A percentile compares a stretch with the other conserved stretches of the same genome.
phyloP scores from a whole-genome alignment of 352 stramenopile genomes.

The Pythium guiyangense region DNA sequence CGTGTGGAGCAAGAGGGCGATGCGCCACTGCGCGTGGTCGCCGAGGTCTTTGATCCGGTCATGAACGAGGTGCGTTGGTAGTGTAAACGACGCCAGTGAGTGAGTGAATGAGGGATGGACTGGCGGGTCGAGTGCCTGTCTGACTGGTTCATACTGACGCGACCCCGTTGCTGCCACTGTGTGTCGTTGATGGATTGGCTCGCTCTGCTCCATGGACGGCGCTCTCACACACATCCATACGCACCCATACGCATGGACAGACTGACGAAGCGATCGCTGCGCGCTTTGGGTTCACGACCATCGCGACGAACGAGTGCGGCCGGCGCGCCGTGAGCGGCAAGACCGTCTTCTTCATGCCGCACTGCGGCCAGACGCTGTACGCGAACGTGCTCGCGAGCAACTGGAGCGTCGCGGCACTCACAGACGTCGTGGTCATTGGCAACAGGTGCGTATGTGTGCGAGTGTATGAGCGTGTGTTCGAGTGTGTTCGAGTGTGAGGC shows the following conservation, averaged over 20 bases:
- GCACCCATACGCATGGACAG: constrained; percentile 14
- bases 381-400: constrained; percentile 87
- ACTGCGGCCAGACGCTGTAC: constrained; percentile 86
- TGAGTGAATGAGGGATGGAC: not conserved
- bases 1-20: constrained; percentile 13
- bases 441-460: constrained; percentile 56
- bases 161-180: not conserved
- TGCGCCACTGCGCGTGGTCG: not conserved
- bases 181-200: not conserved
- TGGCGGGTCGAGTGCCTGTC: not conserved
- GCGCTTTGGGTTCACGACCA: constrained; percentile 34
- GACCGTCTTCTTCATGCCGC: constrained; percentile 92
- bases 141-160: no score
- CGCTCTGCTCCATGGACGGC: not conserved
- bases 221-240: no score
- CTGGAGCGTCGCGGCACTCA: constrained; percentile 30
- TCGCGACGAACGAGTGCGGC: constrained; percentile 68
- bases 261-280: constrained; percentile 50
- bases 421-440: constrained; percentile 71
- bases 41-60: constrained; percentile 69
- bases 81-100: not conserved
- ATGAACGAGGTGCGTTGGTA: constrained; percentile 58
- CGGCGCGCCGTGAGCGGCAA: no score
- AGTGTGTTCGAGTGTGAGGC: no score
- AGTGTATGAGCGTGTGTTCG: no score